Conservation (phyloP, 2,329 filamentous ascomycete species). For the Aspergillus costaricaensis region DNA sequence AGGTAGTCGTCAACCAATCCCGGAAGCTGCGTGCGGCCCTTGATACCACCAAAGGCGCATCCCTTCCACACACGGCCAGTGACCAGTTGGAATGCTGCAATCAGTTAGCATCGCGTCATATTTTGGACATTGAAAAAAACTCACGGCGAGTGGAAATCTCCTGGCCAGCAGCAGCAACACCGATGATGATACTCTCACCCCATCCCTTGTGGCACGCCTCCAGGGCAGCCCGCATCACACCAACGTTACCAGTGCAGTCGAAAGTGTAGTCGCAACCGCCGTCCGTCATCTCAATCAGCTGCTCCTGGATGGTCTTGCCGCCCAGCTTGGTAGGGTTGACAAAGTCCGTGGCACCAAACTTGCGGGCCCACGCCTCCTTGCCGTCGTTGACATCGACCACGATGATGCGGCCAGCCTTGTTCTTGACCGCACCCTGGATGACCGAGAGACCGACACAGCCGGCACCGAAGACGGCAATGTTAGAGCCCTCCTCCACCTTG, state of each 20-base stretch:
- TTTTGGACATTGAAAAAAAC: conserved; percentile 47
- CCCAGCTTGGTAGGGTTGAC: conserved; percentile 85
- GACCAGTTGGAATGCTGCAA: conserved; percentile 90
- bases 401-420: conserved; percentile 67
- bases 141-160: conserved; percentile 91
- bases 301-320: conserved; percentile 78
- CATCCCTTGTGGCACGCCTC: conserved; percentile 99
- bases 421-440: conserved; percentile 87
- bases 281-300: conserved; percentile 95
- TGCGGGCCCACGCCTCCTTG: conserved; percentile 89
- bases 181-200: conserved; percentile 97
- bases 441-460: conserved; percentile 95
- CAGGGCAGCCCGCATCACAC: conserved; percentile 91
- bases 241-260: conserved; percentile 96
- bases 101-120: conserved; percentile 18
- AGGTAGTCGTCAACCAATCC: conserved; percentile 88
- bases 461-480: conserved; percentile 88
- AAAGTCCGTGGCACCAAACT: conserved; percentile 96
- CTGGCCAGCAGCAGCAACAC: conserved; percentile 92
- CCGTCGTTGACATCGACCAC: conserved; percentile 78
- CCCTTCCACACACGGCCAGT: conserved; percentile 98
- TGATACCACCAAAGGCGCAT: conserved; percentile 97
- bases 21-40: conserved; percentile 89
- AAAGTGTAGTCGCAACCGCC: conserved; percentile 99
- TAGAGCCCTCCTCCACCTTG: conserved; percentile 85